Conservation (phyloP, 2,329 filamentous ascomycete genomes). For the Celoporthe dispersa region DNA sequence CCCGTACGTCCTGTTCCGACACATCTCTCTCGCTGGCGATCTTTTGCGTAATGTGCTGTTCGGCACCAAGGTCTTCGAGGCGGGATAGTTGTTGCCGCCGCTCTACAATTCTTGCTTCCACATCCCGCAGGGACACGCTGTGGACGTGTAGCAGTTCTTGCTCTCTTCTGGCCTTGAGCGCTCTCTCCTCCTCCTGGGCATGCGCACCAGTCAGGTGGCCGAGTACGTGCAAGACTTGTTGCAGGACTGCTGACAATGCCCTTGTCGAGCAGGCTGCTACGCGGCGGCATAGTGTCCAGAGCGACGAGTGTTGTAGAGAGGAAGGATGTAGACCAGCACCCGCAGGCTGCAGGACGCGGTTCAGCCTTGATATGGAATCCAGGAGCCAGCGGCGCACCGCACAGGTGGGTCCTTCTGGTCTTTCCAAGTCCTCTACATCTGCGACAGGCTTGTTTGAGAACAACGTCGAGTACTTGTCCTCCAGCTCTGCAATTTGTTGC, state of each 20-base stretch:
- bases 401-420: background rate
- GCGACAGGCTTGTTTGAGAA: background rate
- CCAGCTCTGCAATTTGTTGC: background rate
- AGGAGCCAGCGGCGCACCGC: background rate
- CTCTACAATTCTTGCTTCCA: background rate
- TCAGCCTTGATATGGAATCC: background rate
- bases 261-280: background rate
- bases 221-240: background rate
- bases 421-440: background rate
- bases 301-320: background rate
- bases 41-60: background rate
- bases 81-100: background rate
- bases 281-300: background rate
- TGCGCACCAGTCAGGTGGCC: background rate
- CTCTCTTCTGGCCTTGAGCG: background rate
- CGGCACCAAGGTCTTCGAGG: background rate
- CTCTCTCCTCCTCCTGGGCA: background rate
- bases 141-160: background rate
- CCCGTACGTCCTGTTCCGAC: background rate
- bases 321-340: background rate
- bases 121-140: background rate
- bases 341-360: background rate
- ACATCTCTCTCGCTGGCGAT: background rate
- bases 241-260: background rate
- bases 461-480: background rate